These are phyloP conservation scores for Cryptosporidium ubiquitum DNA, from an alignment of 169 alveolate genomes.

Conservation along the genomic window DNA sequence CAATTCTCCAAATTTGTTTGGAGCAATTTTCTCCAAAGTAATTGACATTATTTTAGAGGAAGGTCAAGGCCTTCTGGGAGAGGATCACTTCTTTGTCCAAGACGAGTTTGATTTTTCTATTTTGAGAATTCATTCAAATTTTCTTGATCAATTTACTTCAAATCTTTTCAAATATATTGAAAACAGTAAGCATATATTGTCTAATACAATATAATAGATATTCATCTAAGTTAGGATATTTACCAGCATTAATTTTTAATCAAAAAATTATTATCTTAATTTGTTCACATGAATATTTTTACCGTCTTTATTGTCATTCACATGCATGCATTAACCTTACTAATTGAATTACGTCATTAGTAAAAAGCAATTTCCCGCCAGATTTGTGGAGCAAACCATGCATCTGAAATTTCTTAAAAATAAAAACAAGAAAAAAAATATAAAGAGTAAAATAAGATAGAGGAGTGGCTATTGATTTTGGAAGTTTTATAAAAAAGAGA, in stretches of 20 bases:
- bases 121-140: constrained; percentile 24
- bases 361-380: neutral
- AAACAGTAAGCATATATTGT: neutral
- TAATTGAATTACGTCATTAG: neutral
- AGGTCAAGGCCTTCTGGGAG: constrained; percentile 4
- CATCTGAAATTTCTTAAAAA: constrained; percentile 12
- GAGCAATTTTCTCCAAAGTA: constrained; percentile 64
- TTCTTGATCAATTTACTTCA: constrained; percentile 46
- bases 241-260: neutral
- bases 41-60: constrained; percentile 46
- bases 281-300: neutral
- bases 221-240: neutral
- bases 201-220: neutral
- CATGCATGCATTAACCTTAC: neutral
- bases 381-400: neutral
- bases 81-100: constrained; percentile 56
- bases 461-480: neutral
- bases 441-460: neutral
- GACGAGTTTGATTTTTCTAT: constrained; percentile 68
- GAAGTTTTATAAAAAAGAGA: no score
- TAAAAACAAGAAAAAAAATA: neutral
- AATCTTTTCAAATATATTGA: constrained; percentile 38
- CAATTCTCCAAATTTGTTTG: constrained; percentile 56
- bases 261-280: neutral
- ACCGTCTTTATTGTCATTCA: neutral